Base-by-base conservation (phyloP, 805 yeast genomes). In the Candida manassasensis region DNA sequence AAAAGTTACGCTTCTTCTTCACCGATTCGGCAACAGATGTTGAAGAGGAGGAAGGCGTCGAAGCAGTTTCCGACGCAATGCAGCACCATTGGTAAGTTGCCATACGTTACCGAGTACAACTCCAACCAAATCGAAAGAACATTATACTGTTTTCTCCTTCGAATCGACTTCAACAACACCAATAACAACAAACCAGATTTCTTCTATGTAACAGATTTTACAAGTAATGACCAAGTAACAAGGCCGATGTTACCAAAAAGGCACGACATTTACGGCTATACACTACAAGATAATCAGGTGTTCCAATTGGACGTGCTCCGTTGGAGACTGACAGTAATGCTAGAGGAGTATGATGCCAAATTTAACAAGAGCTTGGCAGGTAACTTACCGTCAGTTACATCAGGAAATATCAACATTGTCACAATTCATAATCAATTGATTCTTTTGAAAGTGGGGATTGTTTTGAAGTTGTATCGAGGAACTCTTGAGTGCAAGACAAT, bases 271-370 rank as follows among this genome's bases (percentile, higher is more conserved):
- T 19, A 21, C 21, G 33, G 33, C n/a, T 21, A 21, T 30, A 21
- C 26, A 4, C 6, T 30, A 9, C 25, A 30, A 19, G 33, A 30
- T 21, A 30, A 30, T n/a, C 24, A 30, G n/a, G 33, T 30, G 17
- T 30, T 30, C 14, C 33, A 30, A 30, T 19, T 30, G 26, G 33
- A 30, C 21, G 33, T 30, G 8, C 16, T 30, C 19, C 33, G 33
- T 4, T 30, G 33, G 33, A 19, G 33, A 19, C 21, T 30, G 21
- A 12, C n/a, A 5, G 33, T 30, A 30, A 10, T 30, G n/a, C 17
- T 30, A 10, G 33, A 30, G 21, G 33, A 30, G 14, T 30, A 30
- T 13, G 33, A 30, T 21, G 5, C n/a, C 6, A 30, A 30, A 21
- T 30, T 21, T 19, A 21, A 21, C 12, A 30, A 25, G 5, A 19